These are phyloP conservation scores for Komagataella kurtzmanii DNA, from an alignment of 805 yeast genomes.

Conservation along the genomic window DNA sequence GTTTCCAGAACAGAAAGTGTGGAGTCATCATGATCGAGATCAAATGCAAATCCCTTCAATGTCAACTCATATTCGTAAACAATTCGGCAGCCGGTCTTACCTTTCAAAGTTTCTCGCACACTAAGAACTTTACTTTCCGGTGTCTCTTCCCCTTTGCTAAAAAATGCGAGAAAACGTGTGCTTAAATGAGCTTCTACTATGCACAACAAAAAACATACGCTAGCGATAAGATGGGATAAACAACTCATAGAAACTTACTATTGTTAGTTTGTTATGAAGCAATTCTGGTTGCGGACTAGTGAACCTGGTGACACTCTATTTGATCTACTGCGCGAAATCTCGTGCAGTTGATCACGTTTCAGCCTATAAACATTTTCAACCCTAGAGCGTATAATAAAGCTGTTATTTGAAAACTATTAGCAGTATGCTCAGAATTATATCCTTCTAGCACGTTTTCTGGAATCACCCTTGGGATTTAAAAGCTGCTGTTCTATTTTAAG, in stretches of 20 bases:
- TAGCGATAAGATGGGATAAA: not conserved
- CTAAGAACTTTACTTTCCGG: not conserved
- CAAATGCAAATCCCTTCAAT: not conserved
- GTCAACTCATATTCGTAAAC: not conserved
- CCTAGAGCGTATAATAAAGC: not conserved
- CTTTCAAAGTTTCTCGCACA: not conserved
- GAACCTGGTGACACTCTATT: not conserved
- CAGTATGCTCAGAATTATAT: not conserved
- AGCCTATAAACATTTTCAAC: too few species aligned
- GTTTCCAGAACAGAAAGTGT: not conserved
- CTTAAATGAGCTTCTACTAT: not conserved
- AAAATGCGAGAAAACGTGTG: not conserved
- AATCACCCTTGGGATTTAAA: not conserved
- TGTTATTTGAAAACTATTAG: too few species aligned
- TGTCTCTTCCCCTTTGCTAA: not conserved
- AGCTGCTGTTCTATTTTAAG: not conserved
- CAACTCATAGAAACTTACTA: not conserved
- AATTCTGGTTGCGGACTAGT: not conserved
- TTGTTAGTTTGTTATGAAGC: not conserved
- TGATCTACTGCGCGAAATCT: not conserved
- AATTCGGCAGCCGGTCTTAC: not conserved
- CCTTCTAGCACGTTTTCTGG: not conserved
- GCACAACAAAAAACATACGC: not conserved
- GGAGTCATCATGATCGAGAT: not conserved
- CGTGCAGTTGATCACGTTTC: not conserved